Conservation (phyloP, 306 rosid genomes). For the Mimosa bimucronata region DNA sequence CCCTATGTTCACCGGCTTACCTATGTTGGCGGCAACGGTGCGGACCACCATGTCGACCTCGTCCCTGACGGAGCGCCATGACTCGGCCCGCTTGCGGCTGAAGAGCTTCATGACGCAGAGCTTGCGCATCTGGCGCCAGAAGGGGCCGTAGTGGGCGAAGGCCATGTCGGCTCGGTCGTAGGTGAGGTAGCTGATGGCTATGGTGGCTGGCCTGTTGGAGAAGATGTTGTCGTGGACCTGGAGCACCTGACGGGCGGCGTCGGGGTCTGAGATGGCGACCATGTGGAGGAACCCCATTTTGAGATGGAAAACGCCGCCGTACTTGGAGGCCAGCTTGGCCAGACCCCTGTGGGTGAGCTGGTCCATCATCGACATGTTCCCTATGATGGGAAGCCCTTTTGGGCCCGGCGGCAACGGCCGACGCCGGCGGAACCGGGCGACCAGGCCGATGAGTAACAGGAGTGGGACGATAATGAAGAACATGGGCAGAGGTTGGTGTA, state of each 20-base stretch:
- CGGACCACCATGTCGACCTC: constrained; percentile 53
- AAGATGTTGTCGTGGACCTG: constrained; percentile 71
- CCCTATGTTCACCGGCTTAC: constrained; percentile 56
- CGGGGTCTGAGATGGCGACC: constrained; percentile 64
- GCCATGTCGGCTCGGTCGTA: constrained; percentile 89
- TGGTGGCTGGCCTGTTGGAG: constrained; percentile 75
- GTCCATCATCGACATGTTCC: constrained; percentile 70
- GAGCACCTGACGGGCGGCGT: constrained; percentile 70
- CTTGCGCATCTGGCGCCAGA: constrained; percentile 89
- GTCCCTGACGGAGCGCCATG: constrained; percentile 71
- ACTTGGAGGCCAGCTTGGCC: constrained; percentile 56
- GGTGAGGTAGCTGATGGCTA: constrained; percentile 73
- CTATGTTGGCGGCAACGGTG: constrained; percentile 22
- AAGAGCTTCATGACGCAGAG: constrained; percentile 75
- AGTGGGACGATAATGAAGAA: constrained; percentile 36
- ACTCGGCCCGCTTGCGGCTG: constrained; percentile 71
- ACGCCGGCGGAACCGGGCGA: constrained; percentile 24
- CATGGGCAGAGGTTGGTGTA: constrained; percentile 34
- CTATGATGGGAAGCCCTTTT: constrained; percentile 66
- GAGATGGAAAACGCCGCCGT: constrained; percentile 75
- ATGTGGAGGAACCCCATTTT: constrained; percentile 70
- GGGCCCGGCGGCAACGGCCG: constrained; percentile 78
- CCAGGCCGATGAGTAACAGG: constrained; percentile 30
- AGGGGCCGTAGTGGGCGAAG: constrained; percentile 82
- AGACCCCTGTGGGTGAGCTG: constrained; percentile 79